Evolutionary conservation across 306 rosid species (phyloP).

Genomic region (Acacia acuminata): DNA sequence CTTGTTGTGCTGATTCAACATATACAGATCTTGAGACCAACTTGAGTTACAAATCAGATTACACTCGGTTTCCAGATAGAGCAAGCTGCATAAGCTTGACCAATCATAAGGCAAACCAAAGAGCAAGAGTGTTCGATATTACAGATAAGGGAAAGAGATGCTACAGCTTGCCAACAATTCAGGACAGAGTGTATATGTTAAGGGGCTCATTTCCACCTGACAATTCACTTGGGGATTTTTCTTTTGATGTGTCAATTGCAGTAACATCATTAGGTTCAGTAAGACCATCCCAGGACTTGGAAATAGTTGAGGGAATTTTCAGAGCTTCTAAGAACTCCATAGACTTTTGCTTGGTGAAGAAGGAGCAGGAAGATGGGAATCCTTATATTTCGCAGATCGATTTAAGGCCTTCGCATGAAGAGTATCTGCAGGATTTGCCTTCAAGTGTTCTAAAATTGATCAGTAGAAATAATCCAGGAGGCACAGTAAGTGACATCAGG

Average conservation of each 20-base stretch:
- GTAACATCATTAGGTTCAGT: constrained; percentile 53
- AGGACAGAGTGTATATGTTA: constrained; percentile 61
- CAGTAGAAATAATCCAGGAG: constrained; percentile 47
- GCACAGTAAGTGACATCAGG: constrained; percentile 55
- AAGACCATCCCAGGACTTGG: constrained; percentile 38
- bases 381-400: constrained; percentile 74
- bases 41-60: constrained; percentile 65
- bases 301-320: constrained; percentile 69
- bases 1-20: constrained; percentile 65
- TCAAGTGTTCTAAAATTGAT: constrained; percentile 56
- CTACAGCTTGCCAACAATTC: constrained; percentile 49
- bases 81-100: constrained; percentile 43
- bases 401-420: constrained; percentile 55
- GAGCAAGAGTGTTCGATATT: constrained; percentile 46
- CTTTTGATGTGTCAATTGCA: constrained; percentile 60
- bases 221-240: constrained; percentile 22
- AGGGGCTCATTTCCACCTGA: constrained; percentile 62
- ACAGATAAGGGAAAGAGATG: constrained; percentile 64
- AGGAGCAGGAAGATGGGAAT: constrained; percentile 23
- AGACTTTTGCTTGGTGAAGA: constrained; percentile 68
- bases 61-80: constrained; percentile 51
- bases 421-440: constrained; percentile 43
- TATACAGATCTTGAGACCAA: constrained; percentile 46
- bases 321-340: constrained; percentile 49
- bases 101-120: constrained; percentile 26